Evolutionary conservation across 768 basidiomycete species (phyloP), one percentile per base, ranked within the genome.

Genomic region (Boletus tomentosulus): DNA sequence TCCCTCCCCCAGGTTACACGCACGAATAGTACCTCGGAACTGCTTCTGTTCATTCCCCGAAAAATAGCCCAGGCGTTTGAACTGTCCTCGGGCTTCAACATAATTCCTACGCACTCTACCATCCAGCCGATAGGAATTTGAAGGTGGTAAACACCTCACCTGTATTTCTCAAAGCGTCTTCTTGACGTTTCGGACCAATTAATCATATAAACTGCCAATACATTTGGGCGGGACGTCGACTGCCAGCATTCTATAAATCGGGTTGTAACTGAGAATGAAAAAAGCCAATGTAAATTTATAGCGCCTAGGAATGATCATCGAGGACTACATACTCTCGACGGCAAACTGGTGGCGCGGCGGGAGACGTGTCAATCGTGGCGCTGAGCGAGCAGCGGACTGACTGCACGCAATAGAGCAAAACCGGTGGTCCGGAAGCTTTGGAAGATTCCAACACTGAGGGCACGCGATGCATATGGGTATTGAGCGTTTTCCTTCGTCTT

Each of bases 31-130:
- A 8, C 63, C 22, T 1, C 66, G 65, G 22, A 68, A 68, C 1
- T 22, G 63, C 33, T 66, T 68, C 33, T 54, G 53, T 48, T 66
- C 65, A 31, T 66, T 66, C 1, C 65, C 65, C 1, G 48, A 2
- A 4, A 9, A 67, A 10, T 0, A 2, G 0, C 55, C 54, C 15
- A 0, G 30, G 25, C 25, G 28, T 6, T 10, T 44, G 35, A 57
- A 63, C 4, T 44, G 42, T 3, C 58, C 52, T 10, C 56, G 55
- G 8, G 42, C 28, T 33, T 66, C 65, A 12, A 67, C 54, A 0
- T 19, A n/a, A 10, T 57, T 37, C 27, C 63, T 68, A 28, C 5
- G n/a, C 44, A n/a, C 24, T 43, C 6, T 6, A 22, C 6, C 6
- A 25, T 22, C 53, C 16, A 55, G 46, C 13, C 3, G 27, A 15